phyloP scores from a whole-genome alignment of 139 green algal genomes.

The Edaphochlamys debaryana region DNA sequence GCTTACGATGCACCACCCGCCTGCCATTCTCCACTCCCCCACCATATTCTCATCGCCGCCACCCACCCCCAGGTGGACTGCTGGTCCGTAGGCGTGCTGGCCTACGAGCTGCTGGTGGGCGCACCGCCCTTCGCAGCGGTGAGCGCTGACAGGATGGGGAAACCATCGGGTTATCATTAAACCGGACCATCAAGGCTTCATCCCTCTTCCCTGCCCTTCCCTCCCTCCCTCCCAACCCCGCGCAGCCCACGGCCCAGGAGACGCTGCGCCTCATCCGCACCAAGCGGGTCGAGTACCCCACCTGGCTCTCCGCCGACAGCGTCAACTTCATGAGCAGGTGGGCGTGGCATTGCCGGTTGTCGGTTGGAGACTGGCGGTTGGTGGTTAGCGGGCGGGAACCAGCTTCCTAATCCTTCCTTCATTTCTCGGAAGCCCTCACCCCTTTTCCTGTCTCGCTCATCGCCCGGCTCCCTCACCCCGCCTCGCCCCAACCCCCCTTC shows the following conservation, averaged over 20 bases:
- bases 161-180: no score
- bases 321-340: conserved; percentile 44
- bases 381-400: no score
- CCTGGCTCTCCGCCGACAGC: conserved; percentile 33
- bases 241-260: conserved; percentile 54
- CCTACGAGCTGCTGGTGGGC: conserved; percentile 70
- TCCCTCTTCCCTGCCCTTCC: no score
- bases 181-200: no score
- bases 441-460: no score
- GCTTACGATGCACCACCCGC: neutral
- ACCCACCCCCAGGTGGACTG: conserved; percentile 48
- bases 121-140: conserved; percentile 67
- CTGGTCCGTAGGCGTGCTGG: conserved; percentile 68
- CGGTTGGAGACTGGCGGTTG: no score
- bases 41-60: neutral
- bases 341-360: neutral
- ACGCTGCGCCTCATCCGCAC: conserved; percentile 60
- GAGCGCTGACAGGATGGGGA: neutral
- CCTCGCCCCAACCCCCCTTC: no score
- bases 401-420: no score
- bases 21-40: neutral
- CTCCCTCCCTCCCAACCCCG: no score
- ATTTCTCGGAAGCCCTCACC: neutral
- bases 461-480: neutral
- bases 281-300: conserved; percentile 54